A percentile compares a stretch with the other conserved stretches of the same genome.
Evolutionary conservation across 306 rosid species (phyloP).

Genomic region (Myrica gale): DNA sequence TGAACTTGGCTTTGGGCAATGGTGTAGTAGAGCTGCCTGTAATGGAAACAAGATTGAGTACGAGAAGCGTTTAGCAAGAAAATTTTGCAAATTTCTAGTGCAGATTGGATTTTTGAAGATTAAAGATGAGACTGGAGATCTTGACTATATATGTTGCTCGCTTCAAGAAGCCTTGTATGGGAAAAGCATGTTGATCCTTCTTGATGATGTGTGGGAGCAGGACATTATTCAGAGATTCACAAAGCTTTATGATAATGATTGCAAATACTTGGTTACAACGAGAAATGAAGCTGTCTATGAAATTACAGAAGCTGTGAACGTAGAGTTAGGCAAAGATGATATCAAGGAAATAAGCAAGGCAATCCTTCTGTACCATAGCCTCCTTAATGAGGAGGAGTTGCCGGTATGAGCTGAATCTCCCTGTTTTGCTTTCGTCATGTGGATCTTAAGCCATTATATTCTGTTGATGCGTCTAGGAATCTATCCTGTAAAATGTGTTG

Average conservation of each 20-base stretch:
- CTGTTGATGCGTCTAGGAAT: no score
- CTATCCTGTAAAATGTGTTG: no score
- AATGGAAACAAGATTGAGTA: constrained; percentile 24
- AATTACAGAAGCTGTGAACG: constrained; percentile 40
- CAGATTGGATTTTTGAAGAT: constrained; percentile 38
- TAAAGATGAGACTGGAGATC: constrained; percentile 28
- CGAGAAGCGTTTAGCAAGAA: constrained; percentile 31
- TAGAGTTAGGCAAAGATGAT: constrained; percentile 33
- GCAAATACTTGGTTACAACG: constrained; percentile 34
- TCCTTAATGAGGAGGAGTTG: constrained; percentile 30
- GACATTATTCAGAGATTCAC: constrained; percentile 33
- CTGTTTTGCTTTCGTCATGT: background rate
- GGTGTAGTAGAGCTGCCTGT: constrained; percentile 41
- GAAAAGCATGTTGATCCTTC: constrained; percentile 34
- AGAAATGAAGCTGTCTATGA: constrained; percentile 38
- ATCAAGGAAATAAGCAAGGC: constrained; percentile 31
- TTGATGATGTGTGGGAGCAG: constrained; percentile 41
- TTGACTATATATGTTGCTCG: constrained; percentile 26
- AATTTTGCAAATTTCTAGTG: constrained; percentile 28
- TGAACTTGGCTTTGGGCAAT: constrained; percentile 37
- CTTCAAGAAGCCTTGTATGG: constrained; percentile 37
- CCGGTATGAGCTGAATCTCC: constrained; percentile 18
- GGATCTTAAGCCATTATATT: no score
- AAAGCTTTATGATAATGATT: constrained; percentile 32
- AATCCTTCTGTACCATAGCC: constrained; percentile 32